Percentiles rank a stretch among this genome's conserved stretches.
Evolutionary conservation across 2,329 filamentous ascomycete species (phyloP).

Genomic region (Penicillium sp.): DNA sequence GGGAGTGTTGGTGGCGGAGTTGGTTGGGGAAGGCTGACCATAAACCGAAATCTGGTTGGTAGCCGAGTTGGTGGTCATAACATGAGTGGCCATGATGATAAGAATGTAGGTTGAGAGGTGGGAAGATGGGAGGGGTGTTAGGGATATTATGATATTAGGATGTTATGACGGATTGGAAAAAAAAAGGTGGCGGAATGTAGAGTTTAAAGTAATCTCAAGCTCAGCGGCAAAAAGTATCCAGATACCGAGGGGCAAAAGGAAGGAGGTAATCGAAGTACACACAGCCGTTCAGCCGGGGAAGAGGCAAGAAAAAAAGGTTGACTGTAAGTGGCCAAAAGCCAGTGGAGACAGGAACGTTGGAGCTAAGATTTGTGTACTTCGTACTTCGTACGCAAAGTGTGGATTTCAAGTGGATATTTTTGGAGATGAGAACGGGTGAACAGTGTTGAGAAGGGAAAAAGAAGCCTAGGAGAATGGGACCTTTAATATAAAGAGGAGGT

Average conservation of each 20-base stretch:
- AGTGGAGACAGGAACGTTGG: conserved; percentile 18
- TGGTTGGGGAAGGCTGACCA: conserved; percentile 50
- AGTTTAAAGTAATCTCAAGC: not conserved
- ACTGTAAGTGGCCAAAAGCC: conserved; percentile 22
- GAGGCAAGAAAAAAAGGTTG: conserved; percentile 11
- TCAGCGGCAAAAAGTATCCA: not conserved
- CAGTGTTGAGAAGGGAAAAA: not conserved
- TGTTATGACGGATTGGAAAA: not conserved
- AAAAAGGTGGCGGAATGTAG: not conserved
- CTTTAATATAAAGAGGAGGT: not conserved
- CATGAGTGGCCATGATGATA: conserved; percentile 34
- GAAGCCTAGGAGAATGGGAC: not conserved
- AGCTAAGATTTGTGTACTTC: conserved; percentile 3
- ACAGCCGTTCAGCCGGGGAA: conserved; percentile 7
- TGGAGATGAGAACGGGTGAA: conserved; percentile 7
- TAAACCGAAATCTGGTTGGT: conserved; percentile 3
- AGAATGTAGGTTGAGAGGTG: not conserved
- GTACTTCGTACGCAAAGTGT: not conserved
- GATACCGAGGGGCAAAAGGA: conserved; percentile 5
- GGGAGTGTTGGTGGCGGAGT: conserved; percentile 51
- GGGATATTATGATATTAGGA: not conserved
- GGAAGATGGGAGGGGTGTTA: not conserved
- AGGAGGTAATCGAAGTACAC: conserved; percentile 14
- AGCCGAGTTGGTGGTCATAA: conserved; percentile 40
- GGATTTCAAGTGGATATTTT: not conserved